These are phyloP conservation scores for Vanrija humicola DNA, from an alignment of 1,284 basidiomycete species.

Conservation along the genomic window DNA sequence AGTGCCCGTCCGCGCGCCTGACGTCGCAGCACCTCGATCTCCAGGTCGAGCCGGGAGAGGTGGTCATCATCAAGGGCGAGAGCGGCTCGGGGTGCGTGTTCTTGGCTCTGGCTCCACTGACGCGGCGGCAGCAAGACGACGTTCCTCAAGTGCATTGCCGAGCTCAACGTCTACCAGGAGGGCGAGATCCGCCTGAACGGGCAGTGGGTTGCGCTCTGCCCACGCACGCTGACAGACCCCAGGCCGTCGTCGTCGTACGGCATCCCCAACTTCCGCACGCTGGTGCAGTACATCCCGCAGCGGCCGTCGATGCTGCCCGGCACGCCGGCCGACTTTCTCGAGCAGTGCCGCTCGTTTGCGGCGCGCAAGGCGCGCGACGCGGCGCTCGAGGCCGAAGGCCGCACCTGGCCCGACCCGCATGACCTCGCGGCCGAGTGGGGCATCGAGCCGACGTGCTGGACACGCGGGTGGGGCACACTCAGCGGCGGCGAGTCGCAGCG, in stretches of 20 bases:
- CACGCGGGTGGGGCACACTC: slow-evolving; percentile 67
- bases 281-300: slow-evolving; percentile 78
- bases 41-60: slow-evolving; percentile 63
- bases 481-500: slow-evolving; percentile 80
- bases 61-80: slow-evolving; percentile 67
- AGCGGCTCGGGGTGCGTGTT: slow-evolving; percentile 62
- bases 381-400: slow-evolving; percentile 9
- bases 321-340: slow-evolving; percentile 68
- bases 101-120: background rate
- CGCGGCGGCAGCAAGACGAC: slow-evolving; percentile 62
- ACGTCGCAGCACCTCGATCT: slow-evolving; percentile 55
- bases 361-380: slow-evolving; percentile 51
- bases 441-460: slow-evolving; percentile 65
- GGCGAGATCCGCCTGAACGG: slow-evolving; percentile 65
- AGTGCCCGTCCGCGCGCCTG: background rate
- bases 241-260: slow-evolving; percentile 50
- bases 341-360: slow-evolving; percentile 57
- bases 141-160: slow-evolving; percentile 73
- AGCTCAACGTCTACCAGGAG: slow-evolving; percentile 63
- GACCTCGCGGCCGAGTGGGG: slow-evolving; percentile 65
- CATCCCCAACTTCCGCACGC: slow-evolving; percentile 68
- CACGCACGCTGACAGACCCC: background rate
- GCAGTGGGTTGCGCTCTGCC: slow-evolving; percentile 52
- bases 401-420: slow-evolving; percentile 50
- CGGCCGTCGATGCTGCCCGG: slow-evolving; percentile 75